Evolutionary conservation across 805 yeast species (phyloP).

Genomic region (Suhomyces kilbournensis): DNA sequence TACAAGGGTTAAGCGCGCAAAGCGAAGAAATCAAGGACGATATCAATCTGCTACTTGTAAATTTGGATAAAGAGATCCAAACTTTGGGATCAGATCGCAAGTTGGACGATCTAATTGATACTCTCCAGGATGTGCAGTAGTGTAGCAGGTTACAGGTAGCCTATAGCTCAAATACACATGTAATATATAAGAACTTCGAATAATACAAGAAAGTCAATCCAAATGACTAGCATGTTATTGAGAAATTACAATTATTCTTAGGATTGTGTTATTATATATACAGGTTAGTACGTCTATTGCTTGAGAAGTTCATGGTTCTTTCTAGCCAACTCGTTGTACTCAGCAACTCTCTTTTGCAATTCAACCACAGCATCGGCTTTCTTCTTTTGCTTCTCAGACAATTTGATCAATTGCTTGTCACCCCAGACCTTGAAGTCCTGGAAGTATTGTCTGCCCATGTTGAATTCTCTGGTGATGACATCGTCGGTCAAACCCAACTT

Average conservation of each 20-base stretch:
- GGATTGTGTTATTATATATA: conserved; percentile 5
- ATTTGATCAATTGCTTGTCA: conserved; percentile 60
- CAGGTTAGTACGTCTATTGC: conserved; percentile 2
- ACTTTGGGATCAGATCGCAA: conserved; percentile 2
- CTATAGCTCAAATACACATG: neutral
- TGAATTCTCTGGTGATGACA: conserved; percentile 74
- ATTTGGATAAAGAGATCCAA: conserved; percentile 18
- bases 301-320: conserved; percentile 26
- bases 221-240: neutral
- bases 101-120: conserved; percentile 21
- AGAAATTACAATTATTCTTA: neutral
- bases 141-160: neutral
- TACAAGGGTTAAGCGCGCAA: conserved; percentile 18
- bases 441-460: conserved; percentile 72
- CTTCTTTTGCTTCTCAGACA: conserved; percentile 25
- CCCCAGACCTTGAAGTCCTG: conserved; percentile 79
- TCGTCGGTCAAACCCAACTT: conserved; percentile 86
- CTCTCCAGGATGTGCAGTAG: conserved; percentile 1
- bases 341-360: conserved; percentile 40
- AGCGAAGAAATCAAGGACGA: conserved; percentile 19
- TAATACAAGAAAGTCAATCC: neutral
- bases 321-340: conserved; percentile 38
- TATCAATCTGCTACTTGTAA: conserved; percentile 19
- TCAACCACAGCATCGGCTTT: conserved; percentile 22
- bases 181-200: neutral